Base-by-base conservation (phyloP, 169 alveolate genomes). In the Eimeria tenella region DNA sequence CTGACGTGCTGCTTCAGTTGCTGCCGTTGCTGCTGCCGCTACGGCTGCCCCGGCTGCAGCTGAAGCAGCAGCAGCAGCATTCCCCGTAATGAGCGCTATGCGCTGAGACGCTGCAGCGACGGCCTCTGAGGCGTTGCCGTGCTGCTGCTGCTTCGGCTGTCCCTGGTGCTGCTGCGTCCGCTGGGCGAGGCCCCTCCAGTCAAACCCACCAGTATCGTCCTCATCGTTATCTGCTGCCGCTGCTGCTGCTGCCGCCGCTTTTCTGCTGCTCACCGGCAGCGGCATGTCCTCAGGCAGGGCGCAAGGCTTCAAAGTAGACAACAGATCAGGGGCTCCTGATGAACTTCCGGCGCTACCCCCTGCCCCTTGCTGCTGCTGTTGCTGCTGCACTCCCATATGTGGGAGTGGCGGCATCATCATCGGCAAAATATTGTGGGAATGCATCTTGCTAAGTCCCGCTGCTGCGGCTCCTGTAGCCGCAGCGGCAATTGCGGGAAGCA, bases 121-220 rank as follows among this genome's bases (percentile, higher is more conserved):
- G 17, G 90, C 90, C 17, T 83, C 90, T 17, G 90, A 8, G 4
- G 25, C 56, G 23, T 31, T 56, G 56, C 49, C 4, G 9, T 58
- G 90, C 63, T 9, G 90, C 90, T 56, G 77, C 60, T 82, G 90
- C 87, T 53, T 50, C 21, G 68, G 87, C 75, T 58, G 90, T 23
- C 13, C 50, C 79, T 68, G 25, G 50, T 17, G 25, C 15, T 52
- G 23, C 55, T 52, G 75, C 25, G 90, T 58, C 21, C 62, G 15
- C n/a, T 75, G 90, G 23, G 90, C 62, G 42, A 83, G 90, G 77
- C 79, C 90, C 60, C 58, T 83, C 90, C 90, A 83, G 60, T 83
- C 90, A 17, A 83, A 83, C n/a, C 75, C 75, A 13, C 71, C 73
- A 8, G 79, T 58, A 52, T 83, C 90, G 25, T 83, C 90, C 4